Evolutionary conservation across 2,329 filamentous ascomycete genomes (phyloP), one percentile per base, ranked within the genome.

Genomic region (Blastomyces gilchristii): DNA sequence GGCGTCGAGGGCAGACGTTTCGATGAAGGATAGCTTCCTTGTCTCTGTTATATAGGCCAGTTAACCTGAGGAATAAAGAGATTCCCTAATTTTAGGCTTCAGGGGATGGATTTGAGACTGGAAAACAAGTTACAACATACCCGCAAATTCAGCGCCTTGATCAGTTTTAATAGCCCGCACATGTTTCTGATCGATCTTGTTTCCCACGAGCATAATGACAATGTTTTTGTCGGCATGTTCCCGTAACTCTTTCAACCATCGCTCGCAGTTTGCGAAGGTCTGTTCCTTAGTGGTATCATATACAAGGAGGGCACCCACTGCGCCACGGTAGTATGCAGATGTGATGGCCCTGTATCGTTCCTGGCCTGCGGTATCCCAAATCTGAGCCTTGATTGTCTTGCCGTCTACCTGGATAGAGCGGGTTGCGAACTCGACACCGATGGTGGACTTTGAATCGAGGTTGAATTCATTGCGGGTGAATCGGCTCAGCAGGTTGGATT

Each of bases 381-480:
- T 99, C 83, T 99, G 94, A 71, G 94, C 94, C 85, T 99, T 99
- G 87, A 99, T 99, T 68, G 94, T 99, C 85, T 99, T 99, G 75
- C 90, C 89, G 80, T 99, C 94, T 74, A 99, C 94, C 80, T 97
- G 93, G 77, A 99, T 99, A 70, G 91, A 97, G 68, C 94, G 88
- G 71, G 94, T 99, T 72, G 95, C 94, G 77, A 99, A 99, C 81
- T 99, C 94, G 78, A 99, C 94, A 73, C 94, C 94, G 80, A 99
- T 99, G 71, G 94, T 99, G 68, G 94, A 97, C 86, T 99, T 97
- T 78, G 93, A 96, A 81, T 99, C 94, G 69, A 97, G 85, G 81
- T 97, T 97, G 88, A 99, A 99, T 81, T 99, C 94, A 80, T 99
- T 97, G 77, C 94, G 91, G 72, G 94, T 97, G 86, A 99, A 99